Conservation (phyloP, 2,329 filamentous ascomycete genomes). For the Talaromyces sp. region DNA sequence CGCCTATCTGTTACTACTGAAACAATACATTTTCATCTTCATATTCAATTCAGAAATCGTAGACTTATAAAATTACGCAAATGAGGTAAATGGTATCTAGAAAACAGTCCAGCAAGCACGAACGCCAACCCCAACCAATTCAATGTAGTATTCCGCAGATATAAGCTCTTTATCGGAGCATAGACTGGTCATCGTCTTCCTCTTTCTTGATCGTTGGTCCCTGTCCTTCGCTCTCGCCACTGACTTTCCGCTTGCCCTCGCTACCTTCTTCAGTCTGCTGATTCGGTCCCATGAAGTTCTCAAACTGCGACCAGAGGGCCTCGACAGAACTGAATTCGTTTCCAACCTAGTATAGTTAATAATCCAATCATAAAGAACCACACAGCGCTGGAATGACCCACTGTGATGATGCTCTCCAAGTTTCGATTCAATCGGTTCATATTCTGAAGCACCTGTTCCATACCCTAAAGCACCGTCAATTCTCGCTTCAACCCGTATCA, state of each 20-base stretch:
- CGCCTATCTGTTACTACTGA: slow-evolving; percentile 22
- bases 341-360: slow-evolving; percentile 64
- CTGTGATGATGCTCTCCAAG: slow-evolving; percentile 86
- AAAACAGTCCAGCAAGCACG: slow-evolving; percentile 1
- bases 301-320: slow-evolving; percentile 94
- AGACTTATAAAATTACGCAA: neutral
- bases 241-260: slow-evolving; percentile 30
- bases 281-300: slow-evolving; percentile 84
- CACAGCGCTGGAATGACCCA: slow-evolving; percentile 44
- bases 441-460: slow-evolving; percentile 92
- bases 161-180: neutral
- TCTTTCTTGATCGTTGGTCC: slow-evolving; percentile 14
- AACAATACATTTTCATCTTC: slow-evolving; percentile 22
- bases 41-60: slow-evolving; percentile 13
- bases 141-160: neutral
- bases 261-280: slow-evolving; percentile 40
- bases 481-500: neutral
- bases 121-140: neutral
- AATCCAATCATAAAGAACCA: neutral
- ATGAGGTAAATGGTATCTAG: slow-evolving; percentile 13
- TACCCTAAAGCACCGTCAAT: slow-evolving; percentile 48
- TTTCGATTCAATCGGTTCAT: slow-evolving; percentile 94
- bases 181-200: slow-evolving; percentile 15
- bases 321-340: slow-evolving; percentile 98
- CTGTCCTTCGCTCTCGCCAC: slow-evolving; percentile 26